Conservation (phyloP, 352 stramenopile genomes). For the Blastocystis sp. region DNA sequence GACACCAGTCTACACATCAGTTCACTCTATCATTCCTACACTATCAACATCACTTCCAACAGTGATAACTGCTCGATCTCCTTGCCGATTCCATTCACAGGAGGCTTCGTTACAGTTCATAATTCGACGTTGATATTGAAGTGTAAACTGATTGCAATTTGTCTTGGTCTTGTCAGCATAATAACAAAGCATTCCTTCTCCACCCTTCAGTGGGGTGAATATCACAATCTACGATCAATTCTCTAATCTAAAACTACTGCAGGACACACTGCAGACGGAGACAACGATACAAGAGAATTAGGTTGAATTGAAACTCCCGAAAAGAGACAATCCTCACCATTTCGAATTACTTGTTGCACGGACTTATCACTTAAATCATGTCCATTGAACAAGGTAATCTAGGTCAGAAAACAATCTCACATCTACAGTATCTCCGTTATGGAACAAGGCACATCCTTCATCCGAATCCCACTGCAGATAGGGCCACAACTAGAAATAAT, state of each 20-base stretch:
- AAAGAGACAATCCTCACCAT: neutral
- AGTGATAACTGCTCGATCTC: neutral
- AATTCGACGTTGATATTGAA: neutral
- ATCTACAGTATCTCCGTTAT: neutral
- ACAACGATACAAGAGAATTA: slow-evolving; percentile 9
- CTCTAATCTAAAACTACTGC: neutral
- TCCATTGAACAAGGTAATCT: slow-evolving; percentile 34
- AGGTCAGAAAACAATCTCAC: neutral
- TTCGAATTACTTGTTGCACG: neutral
- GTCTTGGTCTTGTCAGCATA: neutral
- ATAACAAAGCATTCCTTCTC: neutral
- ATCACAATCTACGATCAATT: neutral
- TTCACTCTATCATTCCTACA: neutral
- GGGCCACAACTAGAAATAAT: neutral
- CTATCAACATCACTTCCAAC: slow-evolving; percentile 25
- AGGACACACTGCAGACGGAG: neutral
- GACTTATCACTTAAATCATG: neutral
- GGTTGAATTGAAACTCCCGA: neutral
- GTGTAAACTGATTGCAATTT: neutral
- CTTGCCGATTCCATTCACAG: neutral
- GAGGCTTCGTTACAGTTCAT: slow-evolving; percentile 17
- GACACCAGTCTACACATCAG: neutral
- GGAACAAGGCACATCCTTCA: slow-evolving; percentile 12
- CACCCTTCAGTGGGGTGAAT: neutral
- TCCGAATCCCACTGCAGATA: slow-evolving; percentile 20